These are phyloP conservation scores for Yarrowia sp. DNA, from an alignment of 805 yeast species.

Conservation along the genomic window DNA sequence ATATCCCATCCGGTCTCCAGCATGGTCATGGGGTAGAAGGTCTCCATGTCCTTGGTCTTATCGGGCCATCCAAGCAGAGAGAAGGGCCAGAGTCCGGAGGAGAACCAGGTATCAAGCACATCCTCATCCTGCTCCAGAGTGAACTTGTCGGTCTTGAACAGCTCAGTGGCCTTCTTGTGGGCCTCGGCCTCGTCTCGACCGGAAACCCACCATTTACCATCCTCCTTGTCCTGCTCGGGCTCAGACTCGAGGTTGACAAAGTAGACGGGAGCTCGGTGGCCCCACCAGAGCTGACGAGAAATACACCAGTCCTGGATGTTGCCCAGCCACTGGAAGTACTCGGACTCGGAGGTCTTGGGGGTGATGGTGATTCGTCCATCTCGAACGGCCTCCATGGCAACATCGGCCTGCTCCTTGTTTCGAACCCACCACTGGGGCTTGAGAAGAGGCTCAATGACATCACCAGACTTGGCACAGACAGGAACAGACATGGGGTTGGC, in stretches of 20 bases:
- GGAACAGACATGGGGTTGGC: constrained; percentile 97
- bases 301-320: constrained; percentile 99
- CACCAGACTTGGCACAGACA: constrained; percentile 93
- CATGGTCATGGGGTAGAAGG: constrained; percentile 87
- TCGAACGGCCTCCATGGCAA: constrained; percentile 81
- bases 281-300: constrained; percentile 93
- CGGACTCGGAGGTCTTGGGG: constrained; percentile 89
- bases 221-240: constrained; percentile 53
- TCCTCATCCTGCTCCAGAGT: constrained; percentile 94
- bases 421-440: constrained; percentile 99
- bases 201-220: constrained; percentile 80
- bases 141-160: constrained; percentile 67
- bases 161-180: constrained; percentile 67
- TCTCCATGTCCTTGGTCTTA: constrained; percentile 65
- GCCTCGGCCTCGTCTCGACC: constrained; percentile 87
- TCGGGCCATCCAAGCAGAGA: constrained; percentile 96
- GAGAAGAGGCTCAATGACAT: constrained; percentile 90
- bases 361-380: constrained; percentile 75
- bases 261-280: constrained; percentile 97
- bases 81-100: constrained; percentile 97
- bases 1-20: constrained; percentile 99
- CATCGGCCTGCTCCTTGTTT: constrained; percentile 83
- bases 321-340: constrained; percentile 92
- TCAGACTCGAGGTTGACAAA: constrained; percentile 75
- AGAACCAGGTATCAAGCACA: constrained; percentile 98